Base-by-base conservation (phyloP, 2,329 filamentous ascomycete genomes). In the Davidsoniella australis region DNA sequence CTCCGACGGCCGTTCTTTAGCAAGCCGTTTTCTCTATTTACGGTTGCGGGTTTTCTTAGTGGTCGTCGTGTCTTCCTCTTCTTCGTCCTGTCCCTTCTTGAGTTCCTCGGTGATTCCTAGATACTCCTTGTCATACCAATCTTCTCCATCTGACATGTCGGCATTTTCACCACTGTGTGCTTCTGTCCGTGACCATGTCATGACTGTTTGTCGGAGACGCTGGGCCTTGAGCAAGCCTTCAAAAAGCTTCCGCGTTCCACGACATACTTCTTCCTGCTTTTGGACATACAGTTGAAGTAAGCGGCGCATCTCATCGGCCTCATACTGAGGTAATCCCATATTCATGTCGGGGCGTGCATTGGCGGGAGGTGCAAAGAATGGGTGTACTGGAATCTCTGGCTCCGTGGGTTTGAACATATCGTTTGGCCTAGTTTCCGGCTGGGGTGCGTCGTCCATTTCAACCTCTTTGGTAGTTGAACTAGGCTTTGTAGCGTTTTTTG, bases 121-220 rank as follows among this genome's bases (percentile, higher is more conserved):
- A 64, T 85, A 82, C 48, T 85, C 80, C 58, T 75, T 76, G 62
- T 93, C 85, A 59, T 87, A 88, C 82, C 84, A 93, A 61, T 93
- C 85, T 66, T 93, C 85, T 9, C 84, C 84, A 60, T 93, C 85
- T 46, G 82, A 87, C 79, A 91, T 79, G 61, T 88, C 83, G 45
- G 78, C 63, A 60, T 78, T 76, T 16, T 67, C 60, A 1, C 78
- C 76, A 47, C 68, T 70, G 58, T 89, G 85, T 18, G 73, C 83
- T 64, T 89, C 85, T 1, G 85, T 80, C 60, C 86, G 85, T 56
- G 79, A 73, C 80, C 82, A 87, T 56, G 76, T 74, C 60, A 81
- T 72, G 2, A 91, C 82, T 17, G 78, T 73, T 57, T 76, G 77
- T 24, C 85, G 73, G 62, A 83, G 72, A 41, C 82, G 73, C 56